Evolutionary conservation across 2,329 filamentous ascomycete species (phyloP), one percentile per base, ranked within the genome.

Genomic region (Alternaria triticina): DNA sequence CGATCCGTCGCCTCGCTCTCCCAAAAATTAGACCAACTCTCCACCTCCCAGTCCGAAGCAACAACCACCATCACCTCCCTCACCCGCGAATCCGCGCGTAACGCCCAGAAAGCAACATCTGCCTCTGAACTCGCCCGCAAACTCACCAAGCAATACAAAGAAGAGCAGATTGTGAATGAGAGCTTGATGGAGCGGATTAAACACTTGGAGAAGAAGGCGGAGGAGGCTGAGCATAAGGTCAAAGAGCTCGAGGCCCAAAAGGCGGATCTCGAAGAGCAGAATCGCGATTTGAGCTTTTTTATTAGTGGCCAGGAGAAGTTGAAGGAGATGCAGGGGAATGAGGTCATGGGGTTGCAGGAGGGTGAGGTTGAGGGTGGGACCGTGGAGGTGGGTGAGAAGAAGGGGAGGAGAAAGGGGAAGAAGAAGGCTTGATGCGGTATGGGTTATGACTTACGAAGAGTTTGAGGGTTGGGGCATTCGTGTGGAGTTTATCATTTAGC

Each of bases 121-220:
- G 90, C 92, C 43, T 88, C 92, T 56, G 87, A 90, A 44, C 85
- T 97, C 71, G 92, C 94, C 0, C 86, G 93, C 17, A 90, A 85
- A 46, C 83, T 98, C 65, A 87, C 91, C 58, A 90, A 90, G 74
- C 88, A 92, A 67, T 88, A 93, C 61, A 90, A 91, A 62, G 95
- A 97, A 78, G 95, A 98, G 81, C 96, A 97, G 80, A 87, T 89
- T 15, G 89, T 98, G 56, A 92, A 90, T 57, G 89, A 93, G 69
- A 91, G 91, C 3, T 83, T 99, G 65, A 87, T 97, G 86, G 86
- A 90, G 77, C 86, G 92, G n/a, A 94, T 98, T 67, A 87, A 90
- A 67, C 89, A 92, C 68, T 79, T 93, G 17, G 84, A 86, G 45
- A 84, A 83, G 62, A 86, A 90, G 76, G 79, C 90, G 2, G 83